Evolutionary conservation across 1,284 basidiomycete species (phyloP).

Genomic region (Entoloma clypeatum): DNA sequence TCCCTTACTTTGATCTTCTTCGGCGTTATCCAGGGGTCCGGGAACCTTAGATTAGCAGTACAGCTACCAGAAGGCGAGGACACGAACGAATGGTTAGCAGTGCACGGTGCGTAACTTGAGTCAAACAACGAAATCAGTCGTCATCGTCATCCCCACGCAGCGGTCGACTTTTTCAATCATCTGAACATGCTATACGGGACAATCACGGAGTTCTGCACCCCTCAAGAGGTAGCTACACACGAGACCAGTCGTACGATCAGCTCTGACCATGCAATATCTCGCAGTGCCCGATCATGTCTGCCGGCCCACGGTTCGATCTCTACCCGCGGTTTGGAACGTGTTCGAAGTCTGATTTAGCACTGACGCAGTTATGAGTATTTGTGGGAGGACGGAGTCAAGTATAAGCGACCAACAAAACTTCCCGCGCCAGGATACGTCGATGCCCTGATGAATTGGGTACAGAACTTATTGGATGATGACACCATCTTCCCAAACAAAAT

Average conservation of each 20-base stretch:
- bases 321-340: neutral
- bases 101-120: conserved; percentile 68
- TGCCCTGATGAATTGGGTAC: conserved; percentile 98
- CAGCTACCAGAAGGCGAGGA: conserved; percentile 94
- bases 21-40: conserved; percentile 72
- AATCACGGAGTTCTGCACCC: conserved; percentile 95
- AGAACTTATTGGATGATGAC: conserved; percentile 91
- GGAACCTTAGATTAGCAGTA: conserved; percentile 87
- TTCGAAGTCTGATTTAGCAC: conserved; percentile 3
- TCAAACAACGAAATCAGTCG: too few relatives aligned
- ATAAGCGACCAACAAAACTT: conserved; percentile 91
- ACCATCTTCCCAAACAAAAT: conserved; percentile 93
- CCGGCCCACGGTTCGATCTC: conserved; percentile 76
- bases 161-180: conserved; percentile 95
- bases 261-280: conserved; percentile 8
- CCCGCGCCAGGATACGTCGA: conserved; percentile 97
- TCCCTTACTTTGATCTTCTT: conserved; percentile 7
- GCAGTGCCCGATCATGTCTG: conserved; percentile 98
- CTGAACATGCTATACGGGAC: conserved; percentile 96
- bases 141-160: conserved; percentile 40
- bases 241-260: neutral
- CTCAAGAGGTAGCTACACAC: conserved; percentile 65
- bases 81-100: conserved; percentile 93
- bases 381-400: conserved; percentile 94
- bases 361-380: conserved; percentile 89